Percentiles rank a stretch among this genome's conserved stretches.
Evolutionary conservation across 306 rosid genomes (phyloP).

Genomic region (Castanopsis chinensis): DNA sequence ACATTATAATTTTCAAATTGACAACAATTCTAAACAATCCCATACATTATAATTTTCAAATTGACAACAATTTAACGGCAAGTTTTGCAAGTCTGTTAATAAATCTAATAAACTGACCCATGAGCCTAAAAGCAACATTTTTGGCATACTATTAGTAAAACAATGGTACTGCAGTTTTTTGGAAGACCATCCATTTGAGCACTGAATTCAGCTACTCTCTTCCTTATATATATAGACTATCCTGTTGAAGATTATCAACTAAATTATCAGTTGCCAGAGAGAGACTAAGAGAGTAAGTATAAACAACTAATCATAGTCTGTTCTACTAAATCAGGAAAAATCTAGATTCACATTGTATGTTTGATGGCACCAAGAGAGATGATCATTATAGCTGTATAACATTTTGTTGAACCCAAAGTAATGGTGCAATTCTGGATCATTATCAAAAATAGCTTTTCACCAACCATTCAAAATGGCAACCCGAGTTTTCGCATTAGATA

Average conservation of each 20-base stretch:
- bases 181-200: too few relatives aligned
- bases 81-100: background rate
- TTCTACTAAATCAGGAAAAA: background rate
- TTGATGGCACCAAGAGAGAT: constrained; percentile 9
- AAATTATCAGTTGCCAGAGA: background rate
- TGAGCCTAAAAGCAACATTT: background rate
- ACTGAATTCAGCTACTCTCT: too few relatives aligned
- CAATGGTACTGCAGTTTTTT: too few relatives aligned
- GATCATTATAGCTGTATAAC: background rate
- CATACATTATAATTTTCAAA: background rate
- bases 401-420: background rate
- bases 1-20: background rate
- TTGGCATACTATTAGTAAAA: too few relatives aligned
- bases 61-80: background rate
- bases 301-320: background rate
- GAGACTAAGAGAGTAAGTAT: background rate
- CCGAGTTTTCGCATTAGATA: constrained; percentile 92
- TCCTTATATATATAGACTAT: background rate
- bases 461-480: constrained; percentile 87
- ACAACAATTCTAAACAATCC: background rate
- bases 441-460: constrained; percentile 18
- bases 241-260: background rate
- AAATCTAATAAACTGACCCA: background rate
- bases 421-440: constrained; percentile 3
- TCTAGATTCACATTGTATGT: background rate